phyloP scores from a whole-genome alignment of 495 filamentous ascomycete genomes.

The Lasiosphaeria ovina region DNA sequence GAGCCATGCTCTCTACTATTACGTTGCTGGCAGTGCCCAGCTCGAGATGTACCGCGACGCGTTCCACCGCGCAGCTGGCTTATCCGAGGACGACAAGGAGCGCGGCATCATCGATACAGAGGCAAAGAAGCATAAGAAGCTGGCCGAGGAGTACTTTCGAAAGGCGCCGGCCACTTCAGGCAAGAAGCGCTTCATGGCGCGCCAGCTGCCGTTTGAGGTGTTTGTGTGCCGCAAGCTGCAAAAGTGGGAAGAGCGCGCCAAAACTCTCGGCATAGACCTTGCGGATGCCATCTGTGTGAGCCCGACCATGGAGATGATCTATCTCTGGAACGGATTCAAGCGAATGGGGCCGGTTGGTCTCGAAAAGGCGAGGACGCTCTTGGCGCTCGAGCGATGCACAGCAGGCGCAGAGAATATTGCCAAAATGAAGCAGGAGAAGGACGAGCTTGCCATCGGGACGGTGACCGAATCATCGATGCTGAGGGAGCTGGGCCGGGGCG shows the following conservation, averaged over 20 bases:
- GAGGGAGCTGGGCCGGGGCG: constrained; percentile 58
- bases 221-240: constrained; percentile 81
- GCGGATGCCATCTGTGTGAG: constrained; percentile 81
- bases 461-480: constrained; percentile 66
- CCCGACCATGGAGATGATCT: constrained; percentile 91
- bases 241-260: constrained; percentile 85
- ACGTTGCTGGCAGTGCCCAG: constrained; percentile 75
- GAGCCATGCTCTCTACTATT: constrained; percentile 88
- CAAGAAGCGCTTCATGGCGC: constrained; percentile 85
- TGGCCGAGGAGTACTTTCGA: constrained; percentile 67
- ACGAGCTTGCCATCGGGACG: constrained; percentile 71
- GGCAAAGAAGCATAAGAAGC: constrained; percentile 47
- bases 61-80: constrained; percentile 49
- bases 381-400: constrained; percentile 62
- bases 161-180: constrained; percentile 74
- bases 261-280: constrained; percentile 63
- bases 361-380: constrained; percentile 56
- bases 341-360: constrained; percentile 68
- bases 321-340: constrained; percentile 84
- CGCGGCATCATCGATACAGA: constrained; percentile 18
- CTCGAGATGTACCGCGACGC: constrained; percentile 73
- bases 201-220: constrained; percentile 84
- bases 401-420: constrained; percentile 50
- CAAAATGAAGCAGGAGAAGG: constrained; percentile 66
- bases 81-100: constrained; percentile 43